Evolutionary conservation across 73 alveolate genomes (phyloP), one percentile per base, ranked within the genome.

Genomic region (Paramecium biaurelia): DNA sequence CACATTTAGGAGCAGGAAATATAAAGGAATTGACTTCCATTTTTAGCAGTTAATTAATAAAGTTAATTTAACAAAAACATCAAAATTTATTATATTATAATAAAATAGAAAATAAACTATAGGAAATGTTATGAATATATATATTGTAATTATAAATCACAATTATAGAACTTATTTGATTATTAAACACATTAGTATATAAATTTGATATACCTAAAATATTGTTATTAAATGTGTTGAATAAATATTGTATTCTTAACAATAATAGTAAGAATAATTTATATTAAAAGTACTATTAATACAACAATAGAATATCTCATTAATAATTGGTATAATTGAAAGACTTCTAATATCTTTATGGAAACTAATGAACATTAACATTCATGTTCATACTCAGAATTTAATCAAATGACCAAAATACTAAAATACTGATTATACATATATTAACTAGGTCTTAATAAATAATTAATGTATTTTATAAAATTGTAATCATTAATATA

Each of bases 1-100:
- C 82, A 47, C 93, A 86, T 67, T 86, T 86, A 12, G 93, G 93
- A 21, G 93, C 93, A 24, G 93, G 93, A 67, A 86, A 86, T 15
- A 86, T 86, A 4, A 86, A 63, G 32, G 85, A 47, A 86, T 86
- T 85, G 49, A 85, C 72, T 85, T 85, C 92, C 92, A 85, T 85
- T 53, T 53, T 85, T 85, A 67, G 45, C 84, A 67, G 84, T 67
- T 30, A 67, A 67, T 67, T 67, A 67, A 67, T 30, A 20, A 67
- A 53, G 68, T 53, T 53, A 15, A 53, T 53, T 53, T 53, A 53
- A 53, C 26, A 18, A 53, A 53, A 53, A 53, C 68, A 53, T 53
- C 68, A 53, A 18, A 3, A 23, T 53, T 53, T 18, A 15, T 34
- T 53, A 53, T 15, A 47, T 53, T 53, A 4, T 4, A 53, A 53